phyloP scores from a whole-genome alignment of 2,329 filamentous ascomycete genomes.

The Kalaharituber pfeilii region DNA sequence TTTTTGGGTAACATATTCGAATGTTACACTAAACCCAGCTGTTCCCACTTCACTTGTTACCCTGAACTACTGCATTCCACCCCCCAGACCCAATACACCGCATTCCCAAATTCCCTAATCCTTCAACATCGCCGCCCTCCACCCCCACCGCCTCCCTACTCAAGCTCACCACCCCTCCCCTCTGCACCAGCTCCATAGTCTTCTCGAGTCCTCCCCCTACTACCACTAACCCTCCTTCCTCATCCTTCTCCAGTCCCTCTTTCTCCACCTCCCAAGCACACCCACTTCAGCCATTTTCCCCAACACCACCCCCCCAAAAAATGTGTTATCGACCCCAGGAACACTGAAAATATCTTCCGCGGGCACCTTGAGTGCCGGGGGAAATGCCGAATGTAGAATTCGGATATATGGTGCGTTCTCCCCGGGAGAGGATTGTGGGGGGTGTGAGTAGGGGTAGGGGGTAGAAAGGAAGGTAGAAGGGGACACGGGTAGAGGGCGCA shows the following conservation, averaged over 20 bases:
- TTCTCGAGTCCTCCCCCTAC: constrained; percentile 33
- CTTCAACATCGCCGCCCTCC: constrained; percentile 31
- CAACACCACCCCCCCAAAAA: constrained; percentile 70
- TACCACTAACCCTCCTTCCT: background rate
- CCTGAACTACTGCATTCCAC: too few relatives aligned
- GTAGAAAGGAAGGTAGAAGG: too few relatives aligned
- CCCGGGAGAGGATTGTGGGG: constrained; percentile 51
- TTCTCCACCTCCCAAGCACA: constrained; percentile 30
- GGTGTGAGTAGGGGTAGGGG: background rate
- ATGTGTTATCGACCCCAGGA: constrained; percentile 88
- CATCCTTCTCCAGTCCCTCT: background rate
- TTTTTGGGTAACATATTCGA: too few relatives aligned
- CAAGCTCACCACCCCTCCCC: constrained; percentile 61
- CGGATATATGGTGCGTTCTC: background rate
- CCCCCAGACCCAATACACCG: background rate
- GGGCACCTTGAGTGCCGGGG: constrained; percentile 43
- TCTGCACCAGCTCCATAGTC: constrained; percentile 63
- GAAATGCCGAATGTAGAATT: constrained; percentile 25
- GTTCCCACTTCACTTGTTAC: too few relatives aligned
- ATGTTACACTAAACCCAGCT: too few relatives aligned
- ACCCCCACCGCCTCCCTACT: constrained; percentile 58
- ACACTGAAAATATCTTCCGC: constrained; percentile 60
- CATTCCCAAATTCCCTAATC: background rate
- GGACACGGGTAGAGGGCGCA: constrained; percentile 42
- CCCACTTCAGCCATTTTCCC: constrained; percentile 51